phyloP scores from a whole-genome alignment of 352 stramenopile genomes.

The Elongisporangium anandrum region DNA sequence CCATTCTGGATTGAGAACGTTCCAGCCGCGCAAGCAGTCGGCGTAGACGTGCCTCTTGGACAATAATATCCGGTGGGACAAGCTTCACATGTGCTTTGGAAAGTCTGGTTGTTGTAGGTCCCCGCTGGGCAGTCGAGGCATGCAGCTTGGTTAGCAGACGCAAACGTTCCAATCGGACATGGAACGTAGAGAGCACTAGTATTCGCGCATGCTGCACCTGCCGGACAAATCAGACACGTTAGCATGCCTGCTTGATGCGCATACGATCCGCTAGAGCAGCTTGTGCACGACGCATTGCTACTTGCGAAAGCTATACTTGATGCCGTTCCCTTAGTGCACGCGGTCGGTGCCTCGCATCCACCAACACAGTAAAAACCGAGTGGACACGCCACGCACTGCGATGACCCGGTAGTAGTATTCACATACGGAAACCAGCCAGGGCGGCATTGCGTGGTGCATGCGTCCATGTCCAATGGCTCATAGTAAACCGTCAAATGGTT shows the following conservation, averaged over 20 bases:
- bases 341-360: conserved; percentile 24
- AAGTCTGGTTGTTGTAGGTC: conserved; percentile 23
- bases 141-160: conserved; percentile 17
- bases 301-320: conserved; percentile 28
- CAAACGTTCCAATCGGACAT: conserved; percentile 59
- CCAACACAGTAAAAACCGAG: conserved; percentile 45
- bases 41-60: conserved; percentile 16
- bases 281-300: conserved; percentile 17
- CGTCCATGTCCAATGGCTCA: conserved; percentile 35
- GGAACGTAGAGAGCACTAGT: conserved; percentile 7
- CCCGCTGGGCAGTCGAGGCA: conserved; percentile 50
- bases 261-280: conserved; percentile 43
- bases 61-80: conserved; percentile 57
- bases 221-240: conserved; percentile 34
- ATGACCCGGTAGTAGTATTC: conserved; percentile 24
- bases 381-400: conserved; percentile 40
- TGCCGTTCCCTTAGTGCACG: conserved; percentile 38
- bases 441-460: conserved; percentile 44
- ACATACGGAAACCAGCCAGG: conserved; percentile 43
- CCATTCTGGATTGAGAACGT: conserved; percentile 24
- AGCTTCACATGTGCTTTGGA: conserved; percentile 22
- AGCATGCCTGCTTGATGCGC: conserved; percentile 21
- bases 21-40: conserved; percentile 24
- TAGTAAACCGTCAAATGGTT: conserved; percentile 47
- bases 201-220: conserved; percentile 25